A percentile compares a stretch with the other conserved stretches of the same genome.
phyloP scores from a whole-genome alignment of 2,329 filamentous ascomycete genomes.

The Drechslerella stenobrocha region DNA sequence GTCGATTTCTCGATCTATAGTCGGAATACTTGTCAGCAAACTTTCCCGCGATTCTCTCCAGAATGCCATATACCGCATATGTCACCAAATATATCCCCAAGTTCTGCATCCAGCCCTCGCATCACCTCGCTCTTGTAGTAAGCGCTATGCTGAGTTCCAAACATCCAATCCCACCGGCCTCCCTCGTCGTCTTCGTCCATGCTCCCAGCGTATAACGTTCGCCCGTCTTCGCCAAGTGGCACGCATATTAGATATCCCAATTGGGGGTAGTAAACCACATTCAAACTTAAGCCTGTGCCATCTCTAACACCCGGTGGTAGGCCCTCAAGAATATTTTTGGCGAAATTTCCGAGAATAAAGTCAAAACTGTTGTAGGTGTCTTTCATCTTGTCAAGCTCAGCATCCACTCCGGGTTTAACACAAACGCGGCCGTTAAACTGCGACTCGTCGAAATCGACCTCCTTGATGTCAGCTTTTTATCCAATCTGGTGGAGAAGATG shows the following conservation, averaged over 20 bases:
- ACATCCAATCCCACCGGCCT: constrained; percentile 75
- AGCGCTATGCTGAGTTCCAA: constrained; percentile 69
- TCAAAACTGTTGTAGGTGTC: constrained; percentile 76
- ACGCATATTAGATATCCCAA: constrained; percentile 86
- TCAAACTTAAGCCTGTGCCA: constrained; percentile 63
- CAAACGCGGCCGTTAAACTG: constrained; percentile 71
- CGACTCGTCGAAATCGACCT: constrained; percentile 79
- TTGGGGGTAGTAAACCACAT: constrained; percentile 88
- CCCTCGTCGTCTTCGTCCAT: constrained; percentile 66
- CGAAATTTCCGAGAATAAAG: constrained; percentile 70
- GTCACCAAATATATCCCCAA: constrained; percentile 80
- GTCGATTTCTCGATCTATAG: constrained; percentile 79
- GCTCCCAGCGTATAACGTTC: constrained; percentile 54
- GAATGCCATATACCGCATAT: constrained; percentile 68
- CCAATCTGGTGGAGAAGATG: constrained; percentile 1
- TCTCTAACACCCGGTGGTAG: constrained; percentile 63
- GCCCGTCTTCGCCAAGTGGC: constrained; percentile 53
- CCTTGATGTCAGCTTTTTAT: background rate
- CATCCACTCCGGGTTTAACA: constrained; percentile 71
- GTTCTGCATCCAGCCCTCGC: constrained; percentile 75
- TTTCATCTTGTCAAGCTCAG: constrained; percentile 76
- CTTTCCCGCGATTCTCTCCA: constrained; percentile 9
- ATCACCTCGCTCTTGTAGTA: constrained; percentile 89
- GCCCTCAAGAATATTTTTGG: constrained; percentile 64
- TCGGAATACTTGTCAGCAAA: background rate